A percentile compares a stretch with the other conserved stretches of the same genome.
Conservation (phyloP, 2,329 filamentous ascomycete genomes). For the Achaetomium macrosporum region DNA sequence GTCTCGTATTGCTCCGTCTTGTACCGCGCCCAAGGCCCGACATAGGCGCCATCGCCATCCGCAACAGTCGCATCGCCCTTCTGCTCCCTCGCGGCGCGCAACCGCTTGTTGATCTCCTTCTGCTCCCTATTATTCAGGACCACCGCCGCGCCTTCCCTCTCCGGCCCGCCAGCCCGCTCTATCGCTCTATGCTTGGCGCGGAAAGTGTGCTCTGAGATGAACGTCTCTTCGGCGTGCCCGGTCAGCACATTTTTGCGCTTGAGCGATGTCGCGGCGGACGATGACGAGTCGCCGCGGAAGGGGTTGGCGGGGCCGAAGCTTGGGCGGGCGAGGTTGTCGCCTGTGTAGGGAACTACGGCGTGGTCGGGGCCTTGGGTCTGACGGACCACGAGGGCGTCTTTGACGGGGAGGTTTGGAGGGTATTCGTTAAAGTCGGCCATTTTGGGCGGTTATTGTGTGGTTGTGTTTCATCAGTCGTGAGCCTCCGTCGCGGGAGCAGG, state of each 20-base stretch:
- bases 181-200: conserved; percentile 79
- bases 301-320: conserved; percentile 67
- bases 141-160: conserved; percentile 39
- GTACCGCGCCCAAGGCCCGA: conserved; percentile 92
- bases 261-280: conserved; percentile 27
- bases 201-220: conserved; percentile 86
- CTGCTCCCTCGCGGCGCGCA: conserved; percentile 70
- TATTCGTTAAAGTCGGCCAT: conserved; percentile 61
- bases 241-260: conserved; percentile 82
- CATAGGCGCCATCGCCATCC: conserved; percentile 81
- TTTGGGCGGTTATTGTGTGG: background rate
- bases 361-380: conserved; percentile 51
- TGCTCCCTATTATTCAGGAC: conserved; percentile 46
- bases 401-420: conserved; percentile 59
- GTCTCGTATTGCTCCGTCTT: conserved; percentile 66
- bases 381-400: conserved; percentile 57
- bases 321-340: conserved; percentile 63
- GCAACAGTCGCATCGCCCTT: conserved; percentile 81
- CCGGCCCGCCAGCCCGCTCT: conserved; percentile 51
- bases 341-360: conserved; percentile 60
- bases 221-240: conserved; percentile 80
- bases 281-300: conserved; percentile 48
- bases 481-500: too few relatives aligned
- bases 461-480: too few relatives aligned
- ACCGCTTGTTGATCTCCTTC: conserved; percentile 64